phyloP scores from a whole-genome alignment of 2,329 filamentous ascomycete genomes.

The Ascochyta clinopodiicola region DNA sequence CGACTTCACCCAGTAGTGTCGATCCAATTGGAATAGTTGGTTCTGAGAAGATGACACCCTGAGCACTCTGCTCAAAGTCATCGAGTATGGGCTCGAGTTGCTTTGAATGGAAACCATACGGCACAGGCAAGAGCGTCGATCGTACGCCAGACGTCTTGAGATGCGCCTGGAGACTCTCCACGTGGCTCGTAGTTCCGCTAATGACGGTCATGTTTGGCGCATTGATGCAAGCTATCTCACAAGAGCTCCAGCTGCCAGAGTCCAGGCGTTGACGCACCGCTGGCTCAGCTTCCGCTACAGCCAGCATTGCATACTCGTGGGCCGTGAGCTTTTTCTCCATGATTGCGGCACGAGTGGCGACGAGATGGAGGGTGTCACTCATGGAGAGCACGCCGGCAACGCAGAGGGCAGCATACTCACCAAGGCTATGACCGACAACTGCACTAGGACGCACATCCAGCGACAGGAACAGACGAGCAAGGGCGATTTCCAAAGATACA shows the following conservation, averaged over 20 bases:
- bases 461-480: not conserved
- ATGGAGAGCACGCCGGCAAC: slow-evolving; percentile 43
- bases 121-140: not conserved
- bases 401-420: slow-evolving; percentile 49
- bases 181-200: not conserved
- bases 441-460: slow-evolving; percentile 13
- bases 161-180: not conserved
- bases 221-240: too few relatives aligned
- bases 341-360: slow-evolving; percentile 23
- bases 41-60: not conserved
- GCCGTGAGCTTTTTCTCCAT: not conserved
- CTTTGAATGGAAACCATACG: not conserved
- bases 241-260: too few relatives aligned
- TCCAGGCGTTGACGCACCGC: too few relatives aligned
- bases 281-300: too few relatives aligned
- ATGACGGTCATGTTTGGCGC: not conserved
- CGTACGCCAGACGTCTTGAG: not conserved
- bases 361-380: slow-evolving; percentile 43
- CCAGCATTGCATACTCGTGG: not conserved
- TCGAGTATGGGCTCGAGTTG: not conserved
- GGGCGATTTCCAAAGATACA: not conserved
- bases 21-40: not conserved
- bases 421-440: slow-evolving; percentile 40
- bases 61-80: not conserved
- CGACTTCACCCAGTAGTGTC: not conserved